A percentile compares a stretch with the other conserved stretches of the same genome.
phyloP scores from a whole-genome alignment of 2,329 filamentous ascomycete genomes.

The Colletotrichum sp. region DNA sequence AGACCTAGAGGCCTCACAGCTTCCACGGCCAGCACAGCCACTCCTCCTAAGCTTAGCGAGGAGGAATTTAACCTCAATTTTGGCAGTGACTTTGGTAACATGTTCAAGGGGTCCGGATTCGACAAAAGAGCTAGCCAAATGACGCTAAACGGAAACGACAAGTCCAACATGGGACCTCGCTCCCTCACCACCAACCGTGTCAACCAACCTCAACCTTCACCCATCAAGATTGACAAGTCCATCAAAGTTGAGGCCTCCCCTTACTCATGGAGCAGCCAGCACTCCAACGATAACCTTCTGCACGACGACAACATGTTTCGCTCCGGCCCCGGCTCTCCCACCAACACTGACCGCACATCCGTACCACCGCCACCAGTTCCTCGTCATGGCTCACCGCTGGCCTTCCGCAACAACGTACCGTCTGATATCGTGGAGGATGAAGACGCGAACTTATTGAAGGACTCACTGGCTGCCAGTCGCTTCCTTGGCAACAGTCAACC shows the following conservation, averaged over 20 bases:
- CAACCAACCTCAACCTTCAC: conserved; percentile 47
- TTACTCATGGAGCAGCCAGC: conserved; percentile 57
- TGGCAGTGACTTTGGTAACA: conserved; percentile 62
- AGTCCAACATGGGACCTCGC: conserved; percentile 36
- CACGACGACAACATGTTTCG: conserved; percentile 46
- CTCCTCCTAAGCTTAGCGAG: conserved; percentile 52
- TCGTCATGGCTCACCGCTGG: conserved; percentile 37
- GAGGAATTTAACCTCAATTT: conserved; percentile 54
- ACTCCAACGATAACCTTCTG: conserved; percentile 55
- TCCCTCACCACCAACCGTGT: conserved; percentile 52
- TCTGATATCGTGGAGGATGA: conserved; percentile 54
- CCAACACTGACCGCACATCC: conserved; percentile 38
- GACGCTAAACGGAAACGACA: conserved; percentile 47
- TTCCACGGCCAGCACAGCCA: conserved; percentile 60
- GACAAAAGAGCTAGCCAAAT: conserved; percentile 59
- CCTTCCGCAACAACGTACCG: conserved; percentile 35
- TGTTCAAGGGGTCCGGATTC: conserved; percentile 53
- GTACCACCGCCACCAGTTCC: conserved; percentile 44
- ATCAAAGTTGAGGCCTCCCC: conserved; percentile 49
- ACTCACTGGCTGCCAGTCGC: conserved; percentile 55
- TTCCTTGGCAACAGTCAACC: conserved; percentile 38
- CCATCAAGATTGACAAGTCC: conserved; percentile 52
- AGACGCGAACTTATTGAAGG: conserved; percentile 57
- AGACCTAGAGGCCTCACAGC: conserved; percentile 57
- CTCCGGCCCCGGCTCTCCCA: conserved; percentile 33